A percentile compares a stretch with the other conserved stretches of the same genome.
Conservation (phyloP, 805 yeast species). For the Ogataea neopini region DNA sequence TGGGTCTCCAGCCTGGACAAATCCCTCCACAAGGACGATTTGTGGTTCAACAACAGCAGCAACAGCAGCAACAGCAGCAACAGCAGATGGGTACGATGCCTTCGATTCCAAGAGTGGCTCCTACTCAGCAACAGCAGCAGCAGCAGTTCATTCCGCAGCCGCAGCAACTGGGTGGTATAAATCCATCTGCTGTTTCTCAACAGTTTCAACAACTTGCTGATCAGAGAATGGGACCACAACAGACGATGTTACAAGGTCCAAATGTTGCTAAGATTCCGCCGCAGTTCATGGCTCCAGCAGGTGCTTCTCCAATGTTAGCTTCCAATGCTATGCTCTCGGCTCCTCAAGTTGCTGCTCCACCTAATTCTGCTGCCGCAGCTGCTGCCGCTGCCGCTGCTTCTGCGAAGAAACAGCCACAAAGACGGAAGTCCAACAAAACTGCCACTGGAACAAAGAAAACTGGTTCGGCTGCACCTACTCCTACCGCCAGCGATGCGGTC, state of each 20-base stretch:
- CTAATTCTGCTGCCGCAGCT: constrained; percentile 16
- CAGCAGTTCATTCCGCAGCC: constrained; percentile 17
- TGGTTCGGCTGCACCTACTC: constrained; percentile 7
- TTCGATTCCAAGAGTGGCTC: constrained; percentile 15
- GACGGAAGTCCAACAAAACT: constrained; percentile 25
- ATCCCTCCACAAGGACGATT: constrained; percentile 24
- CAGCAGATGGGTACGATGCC: constrained; percentile 6
- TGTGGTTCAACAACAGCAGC: constrained; percentile 19
- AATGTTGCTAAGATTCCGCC: constrained; percentile 16
- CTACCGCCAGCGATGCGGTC: too few species aligned
- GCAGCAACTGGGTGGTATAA: constrained; percentile 14
- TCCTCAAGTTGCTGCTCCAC: constrained; percentile 16
- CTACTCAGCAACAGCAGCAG: constrained; percentile 9
- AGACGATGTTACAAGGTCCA: constrained; percentile 17
- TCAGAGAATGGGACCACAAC: constrained; percentile 20
- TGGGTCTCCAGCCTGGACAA: constrained; percentile 15
- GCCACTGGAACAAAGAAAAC: constrained; percentile 13
- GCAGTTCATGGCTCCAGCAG: constrained; percentile 18
- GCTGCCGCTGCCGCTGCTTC: constrained; percentile 14
- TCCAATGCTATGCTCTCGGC: constrained; percentile 10
- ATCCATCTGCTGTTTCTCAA: constrained; percentile 24
- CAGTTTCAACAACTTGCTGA: constrained; percentile 30
- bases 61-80: constrained; percentile 16
- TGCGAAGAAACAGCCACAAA: constrained; percentile 25
- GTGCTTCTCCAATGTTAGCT: constrained; percentile 12